Percentiles rank a stretch among this genome's conserved stretches.
Conservation (phyloP, 2,329 filamentous ascomycete species). For the Pseudocercospora fuligena region DNA sequence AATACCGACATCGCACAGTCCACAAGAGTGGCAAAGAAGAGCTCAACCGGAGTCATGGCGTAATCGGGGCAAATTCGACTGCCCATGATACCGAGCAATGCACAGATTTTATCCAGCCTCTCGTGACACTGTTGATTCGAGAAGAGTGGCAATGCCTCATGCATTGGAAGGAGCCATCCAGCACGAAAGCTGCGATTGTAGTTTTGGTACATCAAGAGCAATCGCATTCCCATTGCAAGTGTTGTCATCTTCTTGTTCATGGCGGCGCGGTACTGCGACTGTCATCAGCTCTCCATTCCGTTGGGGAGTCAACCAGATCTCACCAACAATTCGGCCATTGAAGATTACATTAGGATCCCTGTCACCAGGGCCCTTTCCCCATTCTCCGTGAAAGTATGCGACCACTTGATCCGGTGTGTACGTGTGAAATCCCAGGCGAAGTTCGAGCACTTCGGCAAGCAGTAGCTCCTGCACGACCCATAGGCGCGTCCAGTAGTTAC, state of each 20-base stretch:
- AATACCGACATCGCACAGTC: background rate
- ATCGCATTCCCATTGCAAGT: background rate
- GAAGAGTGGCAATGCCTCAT: background rate
- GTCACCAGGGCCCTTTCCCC: background rate
- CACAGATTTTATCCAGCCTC: background rate
- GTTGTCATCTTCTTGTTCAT: background rate
- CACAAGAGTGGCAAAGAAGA: background rate
- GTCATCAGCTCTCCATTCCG: too few relatives aligned
- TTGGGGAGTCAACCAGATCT: too few relatives aligned
- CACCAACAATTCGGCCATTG: too few relatives aligned
- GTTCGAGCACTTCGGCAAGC: background rate
- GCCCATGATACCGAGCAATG: background rate
- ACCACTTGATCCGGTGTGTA: background rate
- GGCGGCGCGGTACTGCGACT: too few relatives aligned
- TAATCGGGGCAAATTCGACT: background rate
- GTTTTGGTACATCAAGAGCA: background rate
- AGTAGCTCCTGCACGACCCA: conserved; percentile 5
- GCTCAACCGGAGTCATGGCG: background rate
- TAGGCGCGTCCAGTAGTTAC: background rate
- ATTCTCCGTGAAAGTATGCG: background rate
- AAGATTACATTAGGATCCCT: too few relatives aligned
- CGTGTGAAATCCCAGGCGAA: background rate
- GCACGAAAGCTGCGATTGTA: background rate
- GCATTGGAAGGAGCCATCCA: background rate
- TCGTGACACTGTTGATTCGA: background rate